These are phyloP conservation scores for Alectoria sarmentosa DNA, from an alignment of 495 filamentous ascomycete genomes.

Conservation along the genomic window DNA sequence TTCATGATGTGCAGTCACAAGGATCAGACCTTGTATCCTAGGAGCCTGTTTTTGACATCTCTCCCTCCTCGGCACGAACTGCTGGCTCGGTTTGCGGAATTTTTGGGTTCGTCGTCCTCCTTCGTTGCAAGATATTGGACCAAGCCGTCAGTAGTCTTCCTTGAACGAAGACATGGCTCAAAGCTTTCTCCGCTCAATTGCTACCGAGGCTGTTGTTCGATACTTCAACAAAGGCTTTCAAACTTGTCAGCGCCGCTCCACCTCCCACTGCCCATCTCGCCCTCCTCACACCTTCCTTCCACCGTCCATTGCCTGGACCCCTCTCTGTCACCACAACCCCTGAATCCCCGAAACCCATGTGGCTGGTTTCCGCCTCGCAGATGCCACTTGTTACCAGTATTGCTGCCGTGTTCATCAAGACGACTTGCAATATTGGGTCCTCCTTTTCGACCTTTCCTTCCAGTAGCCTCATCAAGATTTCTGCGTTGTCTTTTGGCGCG, in stretches of 20 bases:
- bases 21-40: background rate
- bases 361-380: constrained; percentile 72
- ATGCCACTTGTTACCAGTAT: constrained; percentile 75
- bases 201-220: constrained; percentile 31
- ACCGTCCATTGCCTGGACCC: constrained; percentile 76
- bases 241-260: constrained; percentile 69
- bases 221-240: constrained; percentile 60
- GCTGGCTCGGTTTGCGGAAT: background rate
- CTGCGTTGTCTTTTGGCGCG: constrained; percentile 76
- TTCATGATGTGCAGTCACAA: background rate
- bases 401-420: constrained; percentile 87
- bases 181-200: background rate
- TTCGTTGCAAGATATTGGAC: background rate
- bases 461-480: constrained; percentile 70
- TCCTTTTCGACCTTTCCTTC: constrained; percentile 61
- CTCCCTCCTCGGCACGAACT: background rate
- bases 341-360: constrained; percentile 68
- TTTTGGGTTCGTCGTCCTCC: background rate
- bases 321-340: constrained; percentile 67
- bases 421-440: constrained; percentile 86
- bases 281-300: constrained; percentile 85
- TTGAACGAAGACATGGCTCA: background rate
- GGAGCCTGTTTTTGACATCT: background rate
- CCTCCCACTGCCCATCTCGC: constrained; percentile 79
- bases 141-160: background rate